Evolutionary conservation across 2,329 filamentous ascomycete species (phyloP), one percentile per base, ranked within the genome.

Genomic region (Nemania sp.): DNA sequence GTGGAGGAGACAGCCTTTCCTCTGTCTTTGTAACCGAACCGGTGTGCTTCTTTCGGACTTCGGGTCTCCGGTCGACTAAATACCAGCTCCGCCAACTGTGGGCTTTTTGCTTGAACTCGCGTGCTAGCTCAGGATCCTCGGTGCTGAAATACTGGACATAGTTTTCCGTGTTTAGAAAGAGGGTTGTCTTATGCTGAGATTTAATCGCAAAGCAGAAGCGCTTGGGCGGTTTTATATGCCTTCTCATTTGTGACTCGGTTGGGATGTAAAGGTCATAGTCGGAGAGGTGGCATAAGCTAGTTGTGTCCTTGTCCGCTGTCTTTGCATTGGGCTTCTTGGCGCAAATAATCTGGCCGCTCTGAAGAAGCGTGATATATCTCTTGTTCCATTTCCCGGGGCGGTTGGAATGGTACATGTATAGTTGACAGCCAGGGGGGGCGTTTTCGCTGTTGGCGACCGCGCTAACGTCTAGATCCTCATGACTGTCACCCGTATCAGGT

Each of bases 1-100:
- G 78, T 11, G 77, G 76, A 5, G 77, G 75, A 7, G 75, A 65
- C 22, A 74, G 29, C 8, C 29, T 73, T n/a, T 76, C 73, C 52
- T 74, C 67, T n/a, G 69, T 75, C 69, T 70, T 75, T 38, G 65
- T 73, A 67, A 76, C 78, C 68, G 64, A 74, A 59, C 71, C 74
- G 65, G 61, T 72, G 29, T 67, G 75, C 70, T 73, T 78, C 55
- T 78, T 77, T 22, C 72, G 74, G 20, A 74, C 74, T 64, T 78
- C 80, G 43, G 75, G 78, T 60, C 91, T 86, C 68, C 89, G 89
- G 73, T 93, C 90, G 51, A 93, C 91, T 7, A 98, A 82, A 76
- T 97, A 97, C 93, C 94, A 97, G 79, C 93, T 97, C 66, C 95
- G 88, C 94, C 94, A 98, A 45, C 82, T 82, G 69, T 97, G 93